Base-by-base conservation (phyloP, 441 rosid genomes). In the Lepidium campestre region DNA sequence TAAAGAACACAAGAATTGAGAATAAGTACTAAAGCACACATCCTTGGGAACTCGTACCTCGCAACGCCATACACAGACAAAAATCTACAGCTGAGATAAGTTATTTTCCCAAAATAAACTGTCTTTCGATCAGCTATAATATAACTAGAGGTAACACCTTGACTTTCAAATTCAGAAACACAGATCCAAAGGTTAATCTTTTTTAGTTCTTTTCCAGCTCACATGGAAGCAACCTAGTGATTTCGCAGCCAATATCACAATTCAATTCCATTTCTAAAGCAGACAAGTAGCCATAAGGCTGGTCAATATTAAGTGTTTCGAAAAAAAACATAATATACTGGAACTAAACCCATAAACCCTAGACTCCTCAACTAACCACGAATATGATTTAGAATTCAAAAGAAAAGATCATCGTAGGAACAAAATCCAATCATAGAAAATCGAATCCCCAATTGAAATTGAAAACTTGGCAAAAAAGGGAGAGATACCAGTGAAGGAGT, bases 401-500 rank as follows among this genome's bases (percentile, higher is more conserved):
- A 63, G 40, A 22, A n/a, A 1, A 36, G 32, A 37, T 25, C 57
- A 75, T 41, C 45, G 39, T n/a, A 74, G 10, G 31, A 68, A 34
- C 34, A 52, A n/a, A n/a, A 27, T 25, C 46, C 57, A 10, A 57
- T 31, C 46, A n/a, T 7, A 29, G 34, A 20, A 25, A 29, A 10
- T 3, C 8, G 3, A 68, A 40, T 27, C 32, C 36, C 19, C 11
- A 67, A 57, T 52, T 17, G 10, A 39, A 45, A 65, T 19, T 13
- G 12, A 69, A 32, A 14, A 40, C 17, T 29, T 7, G 0, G 1
- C 0, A 4, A 15, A 36, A 17, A 9, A 3, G 6, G 14, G 12
- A 22, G 5, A 18, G 36, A 12, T 79, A 87, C 90, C 87, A 47
- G 88, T 76, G 54, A 91, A 91, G 7, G 97, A 89, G 72, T 84